Evolutionary conservation across 257 asterid genomes (phyloP), one percentile per base, ranked within the genome.

Genomic region (Hygrophila difformis): DNA sequence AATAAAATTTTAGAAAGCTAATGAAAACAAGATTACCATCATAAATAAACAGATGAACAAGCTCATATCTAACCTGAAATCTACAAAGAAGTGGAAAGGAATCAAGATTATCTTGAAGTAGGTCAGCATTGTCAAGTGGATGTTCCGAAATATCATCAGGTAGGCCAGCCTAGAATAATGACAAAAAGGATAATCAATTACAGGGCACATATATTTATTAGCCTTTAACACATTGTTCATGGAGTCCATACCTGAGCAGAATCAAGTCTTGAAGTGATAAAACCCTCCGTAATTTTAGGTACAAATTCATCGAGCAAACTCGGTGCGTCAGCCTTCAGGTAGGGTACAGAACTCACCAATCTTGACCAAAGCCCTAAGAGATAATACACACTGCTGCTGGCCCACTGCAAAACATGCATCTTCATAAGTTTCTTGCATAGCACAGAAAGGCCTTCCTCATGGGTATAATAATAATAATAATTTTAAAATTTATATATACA

Each of bases 311-410:
- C 95, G 24, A 91, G 98, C 70, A 85, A 66, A 82, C 96, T 85
- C 44, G 98, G 98, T 4, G 91, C 78, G 52, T 86, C 98, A 54
- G 92, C 87, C 76, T 91, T 91, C 81, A 91, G 70, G 67, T 82
- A 91, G 35, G 96, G 96, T 34, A 86, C 94, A 59, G 98, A 80
- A 50, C 88, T 79, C 62, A 86, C 98, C 76, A 91, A 63, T 72
- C 98, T 77, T 63, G 98, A 91, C 98, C 98, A 91, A 61, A 91
- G 69, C 61, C 98, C 98, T 55, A 91, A 70, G 40, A 91, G 96
- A 70, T 91, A 91, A 75, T 85, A 91, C 44, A 91, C 93, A 43
- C 98, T 91, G 79, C 81, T 74, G 69, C 98, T 91, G 62, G 96
- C 98, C 98, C 98, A 91, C 98, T 91, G 89, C 53, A 71, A 71